Percentiles rank a stretch among this genome's conserved stretches.
These are phyloP conservation scores for Suillus paluster DNA, from an alignment of 768 basidiomycete species.

Conservation along the genomic window DNA sequence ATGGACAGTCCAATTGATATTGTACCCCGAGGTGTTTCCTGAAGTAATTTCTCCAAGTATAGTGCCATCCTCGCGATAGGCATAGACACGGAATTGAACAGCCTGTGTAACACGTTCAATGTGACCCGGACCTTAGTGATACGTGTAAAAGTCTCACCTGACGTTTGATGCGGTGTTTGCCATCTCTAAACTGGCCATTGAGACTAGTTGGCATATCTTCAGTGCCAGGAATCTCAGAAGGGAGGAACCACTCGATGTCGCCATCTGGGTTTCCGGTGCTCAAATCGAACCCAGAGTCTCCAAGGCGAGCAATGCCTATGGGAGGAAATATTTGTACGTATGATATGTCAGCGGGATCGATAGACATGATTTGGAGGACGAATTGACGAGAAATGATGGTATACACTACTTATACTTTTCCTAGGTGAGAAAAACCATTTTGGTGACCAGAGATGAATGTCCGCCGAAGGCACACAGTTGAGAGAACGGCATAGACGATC, in stretches of 20 bases:
- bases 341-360: not conserved
- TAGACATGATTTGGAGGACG: not conserved
- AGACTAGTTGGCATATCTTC: slow-evolving; percentile 19
- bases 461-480: not conserved
- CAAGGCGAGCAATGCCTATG: slow-evolving; percentile 39
- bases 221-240: slow-evolving; percentile 35
- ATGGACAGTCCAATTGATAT: slow-evolving; percentile 35
- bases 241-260: slow-evolving; percentile 22
- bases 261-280: slow-evolving; percentile 12
- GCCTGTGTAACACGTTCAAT: slow-evolving; percentile 23
- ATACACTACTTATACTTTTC: slow-evolving; percentile 1
- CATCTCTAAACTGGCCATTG: slow-evolving; percentile 23
- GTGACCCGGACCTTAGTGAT: not conserved
- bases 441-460: not conserved
- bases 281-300: slow-evolving; percentile 30
- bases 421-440: not conserved
- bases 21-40: slow-evolving; percentile 15
- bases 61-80: slow-evolving; percentile 26
- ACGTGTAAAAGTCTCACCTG: slow-evolving; percentile 23
- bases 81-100: slow-evolving; percentile 38
- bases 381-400: not conserved
- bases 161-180: slow-evolving; percentile 28
- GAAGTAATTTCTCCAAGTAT: slow-evolving; percentile 35
- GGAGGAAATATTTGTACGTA: slow-evolving; percentile 38
- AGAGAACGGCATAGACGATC: not conserved